Conservation (phyloP, 1,284 basidiomycete genomes). For the Ustilago bromivora region DNA sequence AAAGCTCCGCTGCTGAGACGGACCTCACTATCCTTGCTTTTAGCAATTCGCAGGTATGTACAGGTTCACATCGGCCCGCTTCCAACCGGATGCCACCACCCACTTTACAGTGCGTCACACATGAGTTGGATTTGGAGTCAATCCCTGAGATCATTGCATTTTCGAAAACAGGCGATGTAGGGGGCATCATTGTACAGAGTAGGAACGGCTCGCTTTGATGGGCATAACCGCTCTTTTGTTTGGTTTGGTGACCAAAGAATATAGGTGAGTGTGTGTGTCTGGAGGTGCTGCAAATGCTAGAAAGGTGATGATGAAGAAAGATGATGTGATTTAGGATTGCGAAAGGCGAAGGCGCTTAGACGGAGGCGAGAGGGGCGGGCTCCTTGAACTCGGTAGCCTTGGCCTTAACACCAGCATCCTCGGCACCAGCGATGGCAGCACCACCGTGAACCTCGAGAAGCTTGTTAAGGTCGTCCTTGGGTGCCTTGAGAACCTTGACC, state of each 20-base stretch:
- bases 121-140: slow-evolving; percentile 26
- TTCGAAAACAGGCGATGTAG: slow-evolving; percentile 36
- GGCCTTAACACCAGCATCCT: slow-evolving; percentile 90
- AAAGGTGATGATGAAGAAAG: slow-evolving; percentile 3
- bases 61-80: too few species aligned
- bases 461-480: slow-evolving; percentile 95
- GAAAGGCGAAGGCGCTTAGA: slow-evolving; percentile 52
- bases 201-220: slow-evolving; percentile 19
- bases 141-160: slow-evolving; percentile 47
- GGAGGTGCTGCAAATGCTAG: slow-evolving; percentile 13
- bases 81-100: too few species aligned
- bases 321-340: slow-evolving; percentile 1
- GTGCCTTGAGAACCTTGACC: slow-evolving; percentile 90
- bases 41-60: too few species aligned
- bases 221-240: slow-evolving; percentile 29
- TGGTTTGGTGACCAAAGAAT: slow-evolving; percentile 13
- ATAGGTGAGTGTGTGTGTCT: slow-evolving; percentile 14
- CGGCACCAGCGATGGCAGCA: slow-evolving; percentile 65
- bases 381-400: slow-evolving; percentile 89
- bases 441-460: slow-evolving; percentile 95
- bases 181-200: slow-evolving; percentile 48
- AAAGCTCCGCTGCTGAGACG: background rate
- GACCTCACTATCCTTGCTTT: background rate
- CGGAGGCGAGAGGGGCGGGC: slow-evolving; percentile 85
- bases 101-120: background rate